These are phyloP conservation scores for Fusarium odoratissimum DNA, from an alignment of 2,329 filamentous ascomycete genomes.

Conservation along the genomic window DNA sequence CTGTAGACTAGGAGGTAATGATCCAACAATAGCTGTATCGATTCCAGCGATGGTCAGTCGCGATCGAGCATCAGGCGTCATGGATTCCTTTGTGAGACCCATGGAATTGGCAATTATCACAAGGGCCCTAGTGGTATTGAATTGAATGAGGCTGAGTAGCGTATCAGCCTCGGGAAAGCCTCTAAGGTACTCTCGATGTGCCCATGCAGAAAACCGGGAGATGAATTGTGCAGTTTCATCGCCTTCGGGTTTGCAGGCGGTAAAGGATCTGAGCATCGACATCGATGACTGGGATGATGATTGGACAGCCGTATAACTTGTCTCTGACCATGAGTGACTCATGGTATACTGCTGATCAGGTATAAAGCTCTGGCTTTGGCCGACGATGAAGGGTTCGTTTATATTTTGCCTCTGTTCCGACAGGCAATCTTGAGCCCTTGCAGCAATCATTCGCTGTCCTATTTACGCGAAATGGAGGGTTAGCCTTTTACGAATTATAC, in stretches of 20 bases:
- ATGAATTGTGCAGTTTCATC: neutral
- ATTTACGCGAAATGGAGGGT: neutral
- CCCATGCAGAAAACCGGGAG: neutral
- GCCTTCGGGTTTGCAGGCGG: neutral
- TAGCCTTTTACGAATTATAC: neutral
- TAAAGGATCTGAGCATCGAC: neutral
- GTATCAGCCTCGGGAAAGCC: neutral
- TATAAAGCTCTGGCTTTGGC: neutral
- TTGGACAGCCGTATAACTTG: neutral
- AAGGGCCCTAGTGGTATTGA: neutral
- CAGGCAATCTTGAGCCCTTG: neutral
- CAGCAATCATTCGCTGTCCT: neutral
- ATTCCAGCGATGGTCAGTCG: neutral
- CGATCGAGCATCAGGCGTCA: neutral
- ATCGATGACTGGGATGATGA: neutral
- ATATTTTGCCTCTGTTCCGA: neutral
- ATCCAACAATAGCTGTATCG: neutral
- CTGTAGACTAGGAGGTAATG: neutral
- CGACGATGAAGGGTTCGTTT: neutral
- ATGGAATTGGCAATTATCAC: neutral
- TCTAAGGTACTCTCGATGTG: neutral
- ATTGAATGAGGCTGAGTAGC: neutral
- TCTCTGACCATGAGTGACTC: neutral
- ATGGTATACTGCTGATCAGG: neutral
- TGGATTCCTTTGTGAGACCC: neutral